Evolutionary conservation across 2,329 filamentous ascomycete genomes (phyloP), one percentile per base, ranked within the genome.

Genomic region (Diplodia seriata): DNA sequence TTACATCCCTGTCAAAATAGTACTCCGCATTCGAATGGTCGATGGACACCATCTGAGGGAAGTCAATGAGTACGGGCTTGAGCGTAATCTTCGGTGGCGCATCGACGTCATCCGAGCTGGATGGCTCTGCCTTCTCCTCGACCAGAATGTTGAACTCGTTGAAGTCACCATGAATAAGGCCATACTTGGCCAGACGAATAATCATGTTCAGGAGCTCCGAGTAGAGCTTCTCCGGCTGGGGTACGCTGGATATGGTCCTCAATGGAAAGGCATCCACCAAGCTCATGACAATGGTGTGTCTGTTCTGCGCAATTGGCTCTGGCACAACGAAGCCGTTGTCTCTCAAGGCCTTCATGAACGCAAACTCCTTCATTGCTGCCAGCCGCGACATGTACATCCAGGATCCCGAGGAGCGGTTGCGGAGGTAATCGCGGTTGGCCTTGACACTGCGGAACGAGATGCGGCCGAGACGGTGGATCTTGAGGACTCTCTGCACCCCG

Each of bases 121-220:
- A 61, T 6, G 67, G 36, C 11, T 70, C 70, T 14, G 49, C 40
- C 57, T 84, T 87, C 78, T 98, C 94, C 76, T 95, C 93, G 77
- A 99, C 89, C 40, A 99, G 83, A 71, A 99, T 94, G 78, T 99
- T 99, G 85, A 99, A 99, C 79, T 99, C 96, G 82, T 99, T 99
- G 83, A 96, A 99, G 78, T 99, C 95, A 70, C 95, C 95, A 77
- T 99, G 95, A 70, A 99, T 99, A 57, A 99, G 83, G 7, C 95
- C 95, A 72, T 94, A 89, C 70, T 88, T 88, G 6, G 95, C 94
- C 50, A 99, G 85, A 33, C 89, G 87, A 53, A 99, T 83, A 67
- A 99, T 93, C 73, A 97, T 87, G 51, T 88, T 86, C 75, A 99
- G 96, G 40, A 99, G 83, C 69, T 98, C 93, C n/a, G 89, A 90